A percentile compares a stretch with the other conserved stretches of the same genome.
phyloP scores from a whole-genome alignment of 75 land plant genomes.

The Ceratopteris richardii region DNA sequence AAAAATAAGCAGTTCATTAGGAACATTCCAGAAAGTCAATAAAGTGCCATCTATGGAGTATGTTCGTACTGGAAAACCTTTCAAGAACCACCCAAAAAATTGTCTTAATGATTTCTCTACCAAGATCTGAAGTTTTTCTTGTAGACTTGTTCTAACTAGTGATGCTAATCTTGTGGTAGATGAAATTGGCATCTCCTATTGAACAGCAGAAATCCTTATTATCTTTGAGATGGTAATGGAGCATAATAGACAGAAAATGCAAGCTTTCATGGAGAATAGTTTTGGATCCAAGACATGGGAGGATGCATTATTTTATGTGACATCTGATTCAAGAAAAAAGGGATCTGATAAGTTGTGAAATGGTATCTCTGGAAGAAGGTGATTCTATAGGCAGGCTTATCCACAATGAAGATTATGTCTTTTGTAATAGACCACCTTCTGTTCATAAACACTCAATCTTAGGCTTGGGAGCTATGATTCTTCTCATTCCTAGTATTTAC shows the following conservation, averaged over 20 bases:
- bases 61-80: conserved; percentile 23
- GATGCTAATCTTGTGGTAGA: conserved; percentile 54
- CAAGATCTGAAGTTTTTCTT: conserved; percentile 71
- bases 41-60: conserved; percentile 31
- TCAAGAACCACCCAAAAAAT: conserved; percentile 28
- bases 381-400: conserved; percentile 58
- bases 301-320: conserved; percentile 31
- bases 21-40: conserved; percentile 9
- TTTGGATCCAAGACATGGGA: conserved; percentile 32
- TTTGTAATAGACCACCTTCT: conserved; percentile 74
- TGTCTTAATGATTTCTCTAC: conserved; percentile 57
- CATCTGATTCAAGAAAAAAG: conserved; percentile 20
- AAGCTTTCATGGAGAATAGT: conserved; percentile 54
- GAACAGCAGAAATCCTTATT: conserved; percentile 58
- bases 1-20: conserved; percentile 85
- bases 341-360: background rate
- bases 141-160: conserved; percentile 76
- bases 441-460: conserved; percentile 89
- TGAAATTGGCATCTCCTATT: conserved; percentile 76
- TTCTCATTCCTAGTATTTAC: conserved; percentile 49
- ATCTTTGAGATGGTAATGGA: conserved; percentile 63
- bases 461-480: conserved; percentile 51
- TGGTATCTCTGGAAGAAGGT: conserved; percentile 44
- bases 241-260: conserved; percentile 45
- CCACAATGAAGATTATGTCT: conserved; percentile 80